Evolutionary conservation across 345 rosid species (phyloP).

Genomic region (Lumnitzera racemosa): DNA sequence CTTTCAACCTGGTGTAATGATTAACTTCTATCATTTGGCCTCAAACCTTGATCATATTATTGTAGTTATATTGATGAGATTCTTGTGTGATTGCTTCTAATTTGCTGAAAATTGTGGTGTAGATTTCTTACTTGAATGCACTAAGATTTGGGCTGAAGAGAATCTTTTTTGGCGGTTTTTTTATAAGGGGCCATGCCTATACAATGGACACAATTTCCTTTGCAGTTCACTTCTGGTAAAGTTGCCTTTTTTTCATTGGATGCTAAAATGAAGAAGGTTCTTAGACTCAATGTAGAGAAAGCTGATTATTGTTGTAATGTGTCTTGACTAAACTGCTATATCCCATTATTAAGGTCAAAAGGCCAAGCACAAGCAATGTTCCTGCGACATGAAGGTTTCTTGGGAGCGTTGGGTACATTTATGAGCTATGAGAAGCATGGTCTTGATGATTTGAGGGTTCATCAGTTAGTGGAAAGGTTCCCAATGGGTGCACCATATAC

Average conservation of each 20-base stretch:
- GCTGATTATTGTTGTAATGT: neutral
- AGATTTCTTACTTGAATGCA: conserved; percentile 91
- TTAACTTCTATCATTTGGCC: no score
- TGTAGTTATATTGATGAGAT: neutral
- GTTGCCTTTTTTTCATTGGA: neutral
- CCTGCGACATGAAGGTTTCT: conserved; percentile 95
- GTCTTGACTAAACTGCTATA: no score
- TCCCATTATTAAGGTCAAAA: conserved; percentile 54
- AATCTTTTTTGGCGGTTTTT: conserved; percentile 95
- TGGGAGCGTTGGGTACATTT: conserved; percentile 97
- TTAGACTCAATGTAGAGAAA: neutral
- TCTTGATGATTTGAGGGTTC: conserved; percentile 94
- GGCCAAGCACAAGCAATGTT: conserved; percentile 97
- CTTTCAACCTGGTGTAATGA: neutral
- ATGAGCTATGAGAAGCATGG: conserved; percentile 99
- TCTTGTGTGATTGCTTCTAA: conserved; percentile 12
- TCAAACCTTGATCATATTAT: neutral
- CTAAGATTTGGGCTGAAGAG: conserved; percentile 92
- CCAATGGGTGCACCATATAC: conserved; percentile 99
- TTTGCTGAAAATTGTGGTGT: conserved; percentile 16
- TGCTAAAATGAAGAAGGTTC: neutral
- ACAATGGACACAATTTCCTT: conserved; percentile 99
- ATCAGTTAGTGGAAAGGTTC: conserved; percentile 98
- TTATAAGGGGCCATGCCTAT: conserved; percentile 98
- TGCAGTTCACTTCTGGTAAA: conserved; percentile 95